Base-by-base conservation (phyloP, 2,329 filamentous ascomycete genomes). In the Emydomyces testavorans region DNA sequence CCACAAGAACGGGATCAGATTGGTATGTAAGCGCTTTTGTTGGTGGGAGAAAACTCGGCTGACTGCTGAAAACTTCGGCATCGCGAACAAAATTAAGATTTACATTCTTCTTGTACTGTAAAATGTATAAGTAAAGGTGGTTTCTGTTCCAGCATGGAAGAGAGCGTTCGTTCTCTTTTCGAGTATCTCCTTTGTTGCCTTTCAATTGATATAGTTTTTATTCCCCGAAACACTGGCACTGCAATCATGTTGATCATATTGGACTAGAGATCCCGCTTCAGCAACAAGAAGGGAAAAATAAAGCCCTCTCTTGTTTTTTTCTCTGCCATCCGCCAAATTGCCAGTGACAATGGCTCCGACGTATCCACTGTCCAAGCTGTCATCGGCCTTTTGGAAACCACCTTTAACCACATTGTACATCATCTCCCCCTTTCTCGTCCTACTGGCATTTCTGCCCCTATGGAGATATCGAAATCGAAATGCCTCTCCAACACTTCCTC, bases 21-120 rank as follows among this genome's bases (percentile, higher is more conserved):
- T 20, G 23, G 11, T 35, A 16, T 13, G 36, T 15, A n/a, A n/a
- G n/a, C n/a, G n/a, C n/a, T 44, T 26, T 28, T 24, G 41, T 35
- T 45, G 42, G 32, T 23, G n/a, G 23, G 34, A 4, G 20, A 36
- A 4, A 8, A 37, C 21, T 21, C 37, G 31, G 42, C 42, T 45
- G 42, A 32, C 29, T 45, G 32, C 24, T 21, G 13, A 21, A 42
- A 42, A 42, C 39, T 37, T 45, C 37, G 42, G 29, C 5, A 45
- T 13, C 15, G 4, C 32, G n/a, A 45, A 38, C 21, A 16, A 21
- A 38, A 11, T n/a, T n/a, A n/a, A n/a, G n/a, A n/a, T n/a, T n/a
- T n/a, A n/a, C n/a, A n/a, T n/a, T n/a, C n/a, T n/a, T n/a, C n/a
- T n/a, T n/a, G n/a, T n/a, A n/a, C n/a, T n/a, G n/a, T n/a, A n/a